Evolutionary conservation across 2,329 filamentous ascomycete genomes (phyloP).

Genomic region (Lachnellula suecica): DNA sequence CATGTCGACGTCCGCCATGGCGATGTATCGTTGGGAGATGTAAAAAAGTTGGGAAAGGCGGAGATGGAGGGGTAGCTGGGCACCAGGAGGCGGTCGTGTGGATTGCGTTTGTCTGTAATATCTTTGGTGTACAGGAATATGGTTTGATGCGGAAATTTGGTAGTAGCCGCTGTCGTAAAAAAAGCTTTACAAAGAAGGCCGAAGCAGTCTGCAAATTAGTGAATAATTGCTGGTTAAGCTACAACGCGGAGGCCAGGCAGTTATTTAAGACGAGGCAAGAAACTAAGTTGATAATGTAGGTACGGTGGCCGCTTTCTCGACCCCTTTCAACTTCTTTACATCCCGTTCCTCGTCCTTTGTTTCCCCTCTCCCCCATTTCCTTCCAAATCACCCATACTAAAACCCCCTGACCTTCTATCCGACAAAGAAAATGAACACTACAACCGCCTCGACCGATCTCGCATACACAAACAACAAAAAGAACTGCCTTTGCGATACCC

Average conservation of each 20-base stretch:
- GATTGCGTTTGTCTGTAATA: no score
- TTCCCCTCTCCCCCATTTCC: slow-evolving; percentile 4
- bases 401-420: not conserved
- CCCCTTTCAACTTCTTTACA: no score
- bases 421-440: slow-evolving; percentile 28
- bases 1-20: slow-evolving; percentile 97
- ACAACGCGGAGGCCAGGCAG: no score
- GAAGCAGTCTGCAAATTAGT: not conserved
- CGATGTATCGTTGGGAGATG: slow-evolving; percentile 15
- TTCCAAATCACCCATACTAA: slow-evolving; percentile 9
- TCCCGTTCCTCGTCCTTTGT: slow-evolving; percentile 2
- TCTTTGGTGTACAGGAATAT: no score
- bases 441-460: slow-evolving; percentile 16
- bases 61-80: slow-evolving; percentile 20
- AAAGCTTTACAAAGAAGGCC: no score
- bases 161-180: no score
- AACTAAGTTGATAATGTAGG: no score
- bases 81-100: not conserved
- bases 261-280: no score
- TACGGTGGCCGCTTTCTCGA: no score
- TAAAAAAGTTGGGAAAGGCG: slow-evolving; percentile 1
- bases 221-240: not conserved
- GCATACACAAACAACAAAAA: slow-evolving; percentile 15
- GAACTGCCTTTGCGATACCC: slow-evolving; percentile 16
- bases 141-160: no score